These are phyloP conservation scores for Penicillium palitans DNA, from an alignment of 2,329 filamentous ascomycete species.

Conservation along the genomic window DNA sequence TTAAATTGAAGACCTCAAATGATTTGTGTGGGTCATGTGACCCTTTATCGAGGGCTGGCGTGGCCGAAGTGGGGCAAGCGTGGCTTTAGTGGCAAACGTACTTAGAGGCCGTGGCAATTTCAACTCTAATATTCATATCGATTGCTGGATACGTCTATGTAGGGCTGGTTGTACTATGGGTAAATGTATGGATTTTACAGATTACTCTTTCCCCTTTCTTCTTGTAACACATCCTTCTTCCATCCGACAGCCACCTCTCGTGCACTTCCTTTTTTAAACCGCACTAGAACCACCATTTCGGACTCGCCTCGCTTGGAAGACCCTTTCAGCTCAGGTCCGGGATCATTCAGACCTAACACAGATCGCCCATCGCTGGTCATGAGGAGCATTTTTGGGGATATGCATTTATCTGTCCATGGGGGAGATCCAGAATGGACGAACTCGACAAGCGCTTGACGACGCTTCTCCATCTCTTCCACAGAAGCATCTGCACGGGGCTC, in stretches of 20 bases:
- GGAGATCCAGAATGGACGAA: constrained; percentile 51
- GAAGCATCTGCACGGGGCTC: constrained; percentile 27
- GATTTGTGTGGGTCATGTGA: constrained; percentile 47
- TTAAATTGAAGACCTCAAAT: constrained; percentile 34
- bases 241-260: constrained; percentile 55
- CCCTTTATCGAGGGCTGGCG: constrained; percentile 40
- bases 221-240: constrained; percentile 50
- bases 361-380: constrained; percentile 49
- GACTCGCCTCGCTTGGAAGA: constrained; percentile 51
- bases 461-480: constrained; percentile 32
- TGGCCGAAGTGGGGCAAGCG: constrained; percentile 18
- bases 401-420: constrained; percentile 50
- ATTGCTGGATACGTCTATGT: neutral
- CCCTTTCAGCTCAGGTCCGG: constrained; percentile 57
- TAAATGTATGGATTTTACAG: constrained; percentile 26
- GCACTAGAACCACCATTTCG: constrained; percentile 59
- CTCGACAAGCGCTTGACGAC: constrained; percentile 48
- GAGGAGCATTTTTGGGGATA: constrained; percentile 46
- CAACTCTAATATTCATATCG: neutral
- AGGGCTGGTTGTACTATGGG: neutral
- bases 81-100: constrained; percentile 8
- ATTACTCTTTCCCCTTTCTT: constrained; percentile 34
- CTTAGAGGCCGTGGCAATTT: constrained; percentile 22
- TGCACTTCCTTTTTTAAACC: constrained; percentile 58
- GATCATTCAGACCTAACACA: constrained; percentile 55